phyloP scores from a whole-genome alignment of 2,329 filamentous ascomycete genomes.

The Teratosphaeria pseudoeucalypti region DNA sequence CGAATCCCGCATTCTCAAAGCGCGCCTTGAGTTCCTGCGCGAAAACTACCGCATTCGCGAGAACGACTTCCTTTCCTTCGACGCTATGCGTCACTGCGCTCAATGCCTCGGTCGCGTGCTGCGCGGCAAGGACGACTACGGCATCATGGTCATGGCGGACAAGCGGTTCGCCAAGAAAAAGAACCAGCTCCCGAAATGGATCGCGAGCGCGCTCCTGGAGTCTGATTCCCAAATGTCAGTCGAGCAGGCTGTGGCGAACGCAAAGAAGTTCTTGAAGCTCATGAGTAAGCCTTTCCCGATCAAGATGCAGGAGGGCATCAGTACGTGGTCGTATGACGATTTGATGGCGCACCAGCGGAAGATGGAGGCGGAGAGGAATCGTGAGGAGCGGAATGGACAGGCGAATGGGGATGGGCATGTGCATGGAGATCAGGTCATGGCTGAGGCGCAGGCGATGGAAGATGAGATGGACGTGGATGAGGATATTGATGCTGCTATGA shows the following conservation, averaged over 20 bases:
- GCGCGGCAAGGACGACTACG: slow-evolving; percentile 95
- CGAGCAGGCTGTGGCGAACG: slow-evolving; percentile 84
- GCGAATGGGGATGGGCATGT: slow-evolving; percentile 32
- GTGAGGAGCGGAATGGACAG: slow-evolving; percentile 46
- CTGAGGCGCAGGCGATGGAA: slow-evolving; percentile 18
- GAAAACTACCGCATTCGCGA: slow-evolving; percentile 96
- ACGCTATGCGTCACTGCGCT: slow-evolving; percentile 97
- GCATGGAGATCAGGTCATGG: slow-evolving; percentile 23
- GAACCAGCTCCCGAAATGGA: slow-evolving; percentile 89
- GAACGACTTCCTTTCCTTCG: slow-evolving; percentile 96
- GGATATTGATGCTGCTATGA: slow-evolving; percentile 28
- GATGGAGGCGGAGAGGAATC: slow-evolving; percentile 57
- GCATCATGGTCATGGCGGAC: slow-evolving; percentile 98
- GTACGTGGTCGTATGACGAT: slow-evolving; percentile 78
- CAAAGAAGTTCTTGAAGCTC: slow-evolving; percentile 76
- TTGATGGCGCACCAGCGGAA: slow-evolving; percentile 69
- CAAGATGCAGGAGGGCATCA: slow-evolving; percentile 81
- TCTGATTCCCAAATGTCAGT: slow-evolving; percentile 84
- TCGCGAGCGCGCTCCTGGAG: slow-evolving; percentile 75
- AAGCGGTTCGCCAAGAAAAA: slow-evolving; percentile 88
- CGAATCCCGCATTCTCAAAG: slow-evolving; percentile 92
- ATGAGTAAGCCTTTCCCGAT: slow-evolving; percentile 87
- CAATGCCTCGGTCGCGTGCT: slow-evolving; percentile 92
- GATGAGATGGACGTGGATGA: slow-evolving; percentile 26
- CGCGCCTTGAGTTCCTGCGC: slow-evolving; percentile 85